These are phyloP conservation scores for Sideroxylon spinosum DNA, from an alignment of 179 eudicot species.

Conservation along the genomic window DNA sequence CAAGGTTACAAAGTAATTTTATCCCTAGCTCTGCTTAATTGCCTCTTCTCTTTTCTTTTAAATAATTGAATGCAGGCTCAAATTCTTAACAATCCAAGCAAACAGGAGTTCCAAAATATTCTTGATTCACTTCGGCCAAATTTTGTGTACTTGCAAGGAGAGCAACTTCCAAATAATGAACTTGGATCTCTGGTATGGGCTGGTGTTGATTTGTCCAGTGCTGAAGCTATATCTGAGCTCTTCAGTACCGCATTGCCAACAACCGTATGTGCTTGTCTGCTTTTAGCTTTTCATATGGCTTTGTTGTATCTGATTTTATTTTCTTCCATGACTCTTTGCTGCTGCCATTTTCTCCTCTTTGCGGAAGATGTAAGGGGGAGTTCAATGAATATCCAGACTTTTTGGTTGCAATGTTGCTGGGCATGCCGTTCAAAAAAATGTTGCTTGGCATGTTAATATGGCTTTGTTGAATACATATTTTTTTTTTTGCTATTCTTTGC, in stretches of 20 bases:
- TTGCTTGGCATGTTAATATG: too few species aligned
- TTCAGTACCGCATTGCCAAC: constrained; percentile 64
- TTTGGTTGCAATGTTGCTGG: too few species aligned
- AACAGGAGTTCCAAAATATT: constrained; percentile 50
- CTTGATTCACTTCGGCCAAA: constrained; percentile 62
- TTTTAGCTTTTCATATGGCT: neutral
- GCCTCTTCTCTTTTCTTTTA: constrained; percentile 5
- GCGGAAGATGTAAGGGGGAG: too few species aligned
- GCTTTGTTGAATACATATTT: too few species aligned
- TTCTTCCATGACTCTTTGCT: neutral
- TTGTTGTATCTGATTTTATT: neutral
- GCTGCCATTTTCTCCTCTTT: too few species aligned
- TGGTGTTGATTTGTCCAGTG: constrained; percentile 52
- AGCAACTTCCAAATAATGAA: constrained; percentile 55
- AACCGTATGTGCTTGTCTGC: constrained; percentile 48
- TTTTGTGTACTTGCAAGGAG: constrained; percentile 78
- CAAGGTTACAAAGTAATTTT: neutral
- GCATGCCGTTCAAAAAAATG: too few species aligned
- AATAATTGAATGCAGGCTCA: constrained; percentile 46
- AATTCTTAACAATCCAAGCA: constrained; percentile 56
- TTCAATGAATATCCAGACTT: too few species aligned
- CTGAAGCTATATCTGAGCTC: constrained; percentile 50
- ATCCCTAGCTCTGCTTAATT: neutral
- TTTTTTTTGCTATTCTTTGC: neutral
- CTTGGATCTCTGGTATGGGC: constrained; percentile 68